These are phyloP conservation scores for Mycena citricolor DNA, from an alignment of 1,284 basidiomycete genomes.

Conservation along the genomic window DNA sequence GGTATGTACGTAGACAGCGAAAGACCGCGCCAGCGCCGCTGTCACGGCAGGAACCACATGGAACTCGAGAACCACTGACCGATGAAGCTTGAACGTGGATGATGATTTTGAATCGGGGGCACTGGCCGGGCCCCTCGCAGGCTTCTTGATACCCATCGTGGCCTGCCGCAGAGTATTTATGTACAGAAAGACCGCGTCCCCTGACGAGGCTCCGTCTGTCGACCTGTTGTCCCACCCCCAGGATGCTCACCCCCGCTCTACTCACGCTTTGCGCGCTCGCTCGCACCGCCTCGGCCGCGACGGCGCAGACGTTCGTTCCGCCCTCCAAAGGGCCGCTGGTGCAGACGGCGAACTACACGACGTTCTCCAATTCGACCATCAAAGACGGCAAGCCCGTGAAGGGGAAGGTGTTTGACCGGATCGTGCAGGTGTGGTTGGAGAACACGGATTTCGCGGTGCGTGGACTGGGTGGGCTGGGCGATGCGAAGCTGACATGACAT, in stretches of 20 bases:
- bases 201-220: too few relatives aligned
- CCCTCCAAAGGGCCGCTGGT: conserved; percentile 4
- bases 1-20: too few relatives aligned
- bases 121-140: too few relatives aligned
- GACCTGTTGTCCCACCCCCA: too few relatives aligned
- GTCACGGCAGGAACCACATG: too few relatives aligned
- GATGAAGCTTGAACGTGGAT: too few relatives aligned
- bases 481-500: background rate
- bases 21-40: too few relatives aligned
- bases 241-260: background rate
- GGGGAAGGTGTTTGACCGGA: conserved; percentile 41
- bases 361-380: conserved; percentile 36
- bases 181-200: too few relatives aligned
- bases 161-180: too few relatives aligned
- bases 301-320: conserved; percentile 2
- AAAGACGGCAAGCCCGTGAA: conserved; percentile 17
- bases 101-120: too few relatives aligned
- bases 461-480: conserved; percentile 1
- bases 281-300: conserved; percentile 1
- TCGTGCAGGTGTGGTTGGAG: conserved; percentile 40
- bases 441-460: conserved; percentile 40
- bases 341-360: conserved; percentile 32
- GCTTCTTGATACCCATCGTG: too few relatives aligned
- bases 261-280: background rate
- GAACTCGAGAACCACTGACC: too few relatives aligned